phyloP scores from a whole-genome alignment of 108 stramenopile species.

The Aurantiochytrium sp. region DNA sequence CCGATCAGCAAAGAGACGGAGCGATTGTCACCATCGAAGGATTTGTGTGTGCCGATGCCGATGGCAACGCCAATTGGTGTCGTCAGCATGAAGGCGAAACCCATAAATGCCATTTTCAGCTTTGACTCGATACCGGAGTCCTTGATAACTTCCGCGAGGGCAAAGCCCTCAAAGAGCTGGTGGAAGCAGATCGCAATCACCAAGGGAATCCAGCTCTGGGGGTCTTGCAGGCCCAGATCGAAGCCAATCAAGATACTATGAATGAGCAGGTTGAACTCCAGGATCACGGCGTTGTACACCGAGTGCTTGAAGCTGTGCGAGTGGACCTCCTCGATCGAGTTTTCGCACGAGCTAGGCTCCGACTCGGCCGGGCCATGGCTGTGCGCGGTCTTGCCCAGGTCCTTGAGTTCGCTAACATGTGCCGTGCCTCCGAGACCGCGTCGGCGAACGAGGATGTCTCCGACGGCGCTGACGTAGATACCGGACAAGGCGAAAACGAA shows the following conservation, averaged over 20 bases:
- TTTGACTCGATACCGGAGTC: background rate
- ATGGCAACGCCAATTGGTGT: background rate
- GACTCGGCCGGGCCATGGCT: background rate
- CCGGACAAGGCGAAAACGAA: background rate
- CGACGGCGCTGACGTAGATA: background rate
- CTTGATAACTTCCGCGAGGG: background rate
- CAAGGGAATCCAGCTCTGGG: background rate
- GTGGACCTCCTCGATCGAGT: too few species aligned
- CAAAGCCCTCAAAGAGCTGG: constrained; percentile 5
- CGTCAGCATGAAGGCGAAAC: background rate
- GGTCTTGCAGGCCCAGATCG: background rate
- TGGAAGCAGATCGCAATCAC: background rate
- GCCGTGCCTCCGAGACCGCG: background rate
- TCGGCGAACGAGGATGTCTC: background rate
- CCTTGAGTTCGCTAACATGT: background rate
- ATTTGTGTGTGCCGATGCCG: background rate
- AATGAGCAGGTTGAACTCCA: background rate
- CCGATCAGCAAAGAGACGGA: background rate
- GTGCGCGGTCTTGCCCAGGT: background rate
- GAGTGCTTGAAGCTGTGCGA: background rate
- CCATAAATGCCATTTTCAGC: background rate
- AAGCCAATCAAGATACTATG: background rate
- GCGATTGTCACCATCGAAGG: background rate
- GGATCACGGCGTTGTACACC: background rate
- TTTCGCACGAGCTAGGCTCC: too few species aligned